Evolutionary conservation across 2,329 filamentous ascomycete genomes (phyloP).

Genomic region (Cladophialophora exuberans): DNA sequence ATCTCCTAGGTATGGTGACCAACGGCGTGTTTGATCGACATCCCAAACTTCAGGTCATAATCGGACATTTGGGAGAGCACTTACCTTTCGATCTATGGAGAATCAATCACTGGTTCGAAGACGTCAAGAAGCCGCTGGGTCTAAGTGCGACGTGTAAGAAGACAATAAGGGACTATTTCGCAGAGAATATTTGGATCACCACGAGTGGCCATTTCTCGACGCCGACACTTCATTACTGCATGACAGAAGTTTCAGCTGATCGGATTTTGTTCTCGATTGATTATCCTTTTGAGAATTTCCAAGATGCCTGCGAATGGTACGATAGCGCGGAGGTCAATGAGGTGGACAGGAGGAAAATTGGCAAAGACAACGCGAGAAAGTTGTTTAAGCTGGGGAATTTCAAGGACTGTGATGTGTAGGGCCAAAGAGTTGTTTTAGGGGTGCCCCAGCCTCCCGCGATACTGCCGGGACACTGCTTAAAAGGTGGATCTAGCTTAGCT

Average conservation of each 20-base stretch:
- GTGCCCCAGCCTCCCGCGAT: too few species aligned
- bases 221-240: slow-evolving; percentile 42
- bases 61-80: slow-evolving; percentile 36
- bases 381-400: slow-evolving; percentile 41
- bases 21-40: slow-evolving; percentile 36
- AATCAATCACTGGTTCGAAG: slow-evolving; percentile 39
- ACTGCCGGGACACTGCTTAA: too few species aligned
- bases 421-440: too few species aligned
- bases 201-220: slow-evolving; percentile 47
- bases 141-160: slow-evolving; percentile 45
- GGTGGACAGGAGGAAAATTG: slow-evolving; percentile 55
- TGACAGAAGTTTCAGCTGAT: slow-evolving; percentile 44
- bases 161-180: slow-evolving; percentile 50
- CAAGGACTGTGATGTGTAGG: slow-evolving; percentile 23
- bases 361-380: slow-evolving; percentile 55
- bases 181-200: slow-evolving; percentile 47
- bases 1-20: slow-evolving; percentile 36
- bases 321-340: slow-evolving; percentile 42
- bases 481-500: too few species aligned
- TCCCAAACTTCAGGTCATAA: slow-evolving; percentile 35
- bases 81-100: slow-evolving; percentile 49
- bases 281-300: slow-evolving; percentile 36
- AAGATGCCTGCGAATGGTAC: slow-evolving; percentile 35
- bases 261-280: slow-evolving; percentile 48
- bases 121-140: slow-evolving; percentile 35